These are phyloP conservation scores for Botrytis deweyae DNA, from an alignment of 2,329 filamentous ascomycete genomes.

Conservation along the genomic window DNA sequence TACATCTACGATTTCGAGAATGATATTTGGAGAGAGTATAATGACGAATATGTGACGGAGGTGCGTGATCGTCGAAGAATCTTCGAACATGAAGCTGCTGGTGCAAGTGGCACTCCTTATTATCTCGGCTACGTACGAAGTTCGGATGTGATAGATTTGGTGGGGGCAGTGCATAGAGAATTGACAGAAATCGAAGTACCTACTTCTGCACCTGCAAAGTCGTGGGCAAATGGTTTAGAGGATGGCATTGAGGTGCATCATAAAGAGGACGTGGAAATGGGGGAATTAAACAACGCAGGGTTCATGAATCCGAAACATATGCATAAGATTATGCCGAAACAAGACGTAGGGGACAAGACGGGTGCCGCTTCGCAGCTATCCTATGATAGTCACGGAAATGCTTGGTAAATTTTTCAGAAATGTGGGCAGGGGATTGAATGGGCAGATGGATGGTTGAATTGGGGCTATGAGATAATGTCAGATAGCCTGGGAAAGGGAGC, in stretches of 20 bases:
- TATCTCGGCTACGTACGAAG: conserved; percentile 82
- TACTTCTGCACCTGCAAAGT: conserved; percentile 13
- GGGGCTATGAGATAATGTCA: background rate
- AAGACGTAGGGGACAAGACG: conserved; percentile 7
- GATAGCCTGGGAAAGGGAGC: background rate
- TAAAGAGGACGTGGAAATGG: conserved; percentile 21
- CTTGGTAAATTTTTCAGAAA: background rate
- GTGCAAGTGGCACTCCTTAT: conserved; percentile 71
- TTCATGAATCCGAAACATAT: conserved; percentile 29
- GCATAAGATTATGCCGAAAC: conserved; percentile 30
- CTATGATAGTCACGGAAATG: conserved; percentile 25
- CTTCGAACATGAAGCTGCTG: conserved; percentile 61
- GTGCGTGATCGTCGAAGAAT: conserved; percentile 65
- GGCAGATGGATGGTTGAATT: background rate
- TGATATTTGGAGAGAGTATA: conserved; percentile 87
- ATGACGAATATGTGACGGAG: conserved; percentile 78
- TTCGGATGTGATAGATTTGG: conserved; percentile 57
- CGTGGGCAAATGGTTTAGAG: conserved; percentile 15
- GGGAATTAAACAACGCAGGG: conserved; percentile 27
- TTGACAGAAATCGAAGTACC: conserved; percentile 29
- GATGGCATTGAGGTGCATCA: conserved; percentile 21
- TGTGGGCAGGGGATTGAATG: background rate
- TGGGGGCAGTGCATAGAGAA: conserved; percentile 55
- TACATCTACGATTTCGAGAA: conserved; percentile 85
- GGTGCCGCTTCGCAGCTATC: background rate